A percentile compares a stretch with the other conserved stretches of the same genome.
Evolutionary conservation across 768 basidiomycete genomes (phyloP).

Genomic region (Artomyces pyxidatus): DNA sequence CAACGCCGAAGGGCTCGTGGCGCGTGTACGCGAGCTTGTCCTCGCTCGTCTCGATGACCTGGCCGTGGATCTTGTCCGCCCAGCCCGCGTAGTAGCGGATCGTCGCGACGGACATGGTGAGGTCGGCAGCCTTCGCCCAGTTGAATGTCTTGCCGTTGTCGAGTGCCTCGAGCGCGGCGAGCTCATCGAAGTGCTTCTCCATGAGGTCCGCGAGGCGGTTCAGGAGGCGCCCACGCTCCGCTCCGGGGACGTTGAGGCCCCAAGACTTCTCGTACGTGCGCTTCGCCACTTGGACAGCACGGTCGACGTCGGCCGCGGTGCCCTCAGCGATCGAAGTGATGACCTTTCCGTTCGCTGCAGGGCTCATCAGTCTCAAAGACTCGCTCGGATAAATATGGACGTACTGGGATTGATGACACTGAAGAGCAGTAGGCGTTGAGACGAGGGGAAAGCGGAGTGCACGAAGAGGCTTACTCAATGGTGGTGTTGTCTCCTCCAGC

Average conservation of each 20-base stretch:
- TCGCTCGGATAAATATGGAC: background rate
- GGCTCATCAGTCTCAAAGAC: background rate
- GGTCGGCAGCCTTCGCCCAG: conserved; percentile 41
- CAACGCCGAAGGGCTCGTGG: conserved; percentile 54
- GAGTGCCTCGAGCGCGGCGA: conserved; percentile 68
- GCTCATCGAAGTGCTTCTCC: conserved; percentile 49
- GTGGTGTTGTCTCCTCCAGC: conserved; percentile 46
- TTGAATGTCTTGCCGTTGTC: conserved; percentile 57
- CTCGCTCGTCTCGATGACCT: conserved; percentile 56
- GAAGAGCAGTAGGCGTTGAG: conserved; percentile 4
- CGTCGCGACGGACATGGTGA: conserved; percentile 36
- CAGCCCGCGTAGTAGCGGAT: conserved; percentile 83
- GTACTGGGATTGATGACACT: conserved; percentile 54
- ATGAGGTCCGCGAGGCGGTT: conserved; percentile 57
- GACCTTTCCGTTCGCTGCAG: conserved; percentile 43
- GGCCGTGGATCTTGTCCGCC: conserved; percentile 79
- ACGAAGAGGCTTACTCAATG: conserved; percentile 51
- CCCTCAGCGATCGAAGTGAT: conserved; percentile 53
- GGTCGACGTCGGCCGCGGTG: conserved; percentile 64
- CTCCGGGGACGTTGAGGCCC: conserved; percentile 55
- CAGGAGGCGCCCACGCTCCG: conserved; percentile 46
- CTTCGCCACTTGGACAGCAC: conserved; percentile 61
- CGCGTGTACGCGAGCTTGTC: conserved; percentile 49
- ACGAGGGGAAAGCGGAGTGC: background rate
- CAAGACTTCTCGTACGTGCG: conserved; percentile 57